A percentile compares a stretch with the other conserved stretches of the same genome.
These are phyloP conservation scores for Pseudogymnoascus sp. DNA, from an alignment of 2,329 filamentous ascomycete genomes.

Conservation along the genomic window DNA sequence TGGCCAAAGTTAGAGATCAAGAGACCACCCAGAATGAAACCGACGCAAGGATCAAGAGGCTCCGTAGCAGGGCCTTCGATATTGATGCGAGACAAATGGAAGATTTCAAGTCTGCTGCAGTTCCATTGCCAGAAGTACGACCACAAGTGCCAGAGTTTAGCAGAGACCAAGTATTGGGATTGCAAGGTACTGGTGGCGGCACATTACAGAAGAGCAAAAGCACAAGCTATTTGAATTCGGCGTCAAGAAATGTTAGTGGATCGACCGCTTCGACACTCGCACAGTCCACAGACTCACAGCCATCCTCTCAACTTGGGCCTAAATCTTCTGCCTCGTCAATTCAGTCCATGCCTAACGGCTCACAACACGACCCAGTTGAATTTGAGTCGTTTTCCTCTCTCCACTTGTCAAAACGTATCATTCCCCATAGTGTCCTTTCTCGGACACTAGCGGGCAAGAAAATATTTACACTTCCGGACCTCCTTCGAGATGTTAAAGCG, in stretches of 20 bases:
- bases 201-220: slow-evolving; percentile 35
- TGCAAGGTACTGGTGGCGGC: slow-evolving; percentile 20
- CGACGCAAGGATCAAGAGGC: slow-evolving; percentile 42
- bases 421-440: slow-evolving; percentile 72
- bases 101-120: slow-evolving; percentile 47
- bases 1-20: slow-evolving; percentile 59
- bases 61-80: slow-evolving; percentile 48
- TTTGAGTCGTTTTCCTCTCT: slow-evolving; percentile 83
- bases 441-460: slow-evolving; percentile 73
- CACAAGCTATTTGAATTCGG: slow-evolving; percentile 19
- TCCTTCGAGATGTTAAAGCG: slow-evolving; percentile 71
- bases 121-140: slow-evolving; percentile 43
- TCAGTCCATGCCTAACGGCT: slow-evolving; percentile 11
- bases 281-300: slow-evolving; percentile 4
- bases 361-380: slow-evolving; percentile 45
- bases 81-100: slow-evolving; percentile 52
- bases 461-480: slow-evolving; percentile 66
- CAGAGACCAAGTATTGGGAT: slow-evolving; percentile 50
- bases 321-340: slow-evolving; percentile 8
- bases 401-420: slow-evolving; percentile 72
- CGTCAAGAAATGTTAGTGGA: slow-evolving; percentile 14
- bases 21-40: slow-evolving; percentile 44
- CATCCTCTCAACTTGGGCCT: slow-evolving; percentile 12
- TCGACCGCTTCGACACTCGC: slow-evolving; percentile 1
- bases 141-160: slow-evolving; percentile 45